phyloP scores from a whole-genome alignment of 257 asterid genomes.

The Rehmannia glutinosa region DNA sequence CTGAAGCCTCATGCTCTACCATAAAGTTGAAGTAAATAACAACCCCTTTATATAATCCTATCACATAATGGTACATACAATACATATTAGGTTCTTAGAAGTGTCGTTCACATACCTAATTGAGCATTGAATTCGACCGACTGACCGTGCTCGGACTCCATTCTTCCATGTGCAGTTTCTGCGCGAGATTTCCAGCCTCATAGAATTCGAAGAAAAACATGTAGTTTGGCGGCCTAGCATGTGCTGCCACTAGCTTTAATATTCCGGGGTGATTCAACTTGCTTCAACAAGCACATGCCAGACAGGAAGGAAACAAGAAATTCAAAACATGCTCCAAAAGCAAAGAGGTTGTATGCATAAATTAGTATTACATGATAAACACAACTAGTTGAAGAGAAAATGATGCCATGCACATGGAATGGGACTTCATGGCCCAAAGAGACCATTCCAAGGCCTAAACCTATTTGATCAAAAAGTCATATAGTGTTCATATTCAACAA shows the following conservation, averaged over 20 bases:
- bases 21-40: too few species aligned
- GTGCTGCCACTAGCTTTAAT: conserved; percentile 79
- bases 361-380: background rate
- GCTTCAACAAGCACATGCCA: conserved; percentile 45
- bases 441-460: too few species aligned
- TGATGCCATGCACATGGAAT: too few species aligned
- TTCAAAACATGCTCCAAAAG: conserved; percentile 15
- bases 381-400: conserved; percentile 4
- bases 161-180: conserved; percentile 80
- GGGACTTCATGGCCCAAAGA: too few species aligned
- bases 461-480: too few species aligned
- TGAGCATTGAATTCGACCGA: conserved; percentile 37
- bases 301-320: background rate
- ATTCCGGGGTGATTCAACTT: conserved; percentile 86
- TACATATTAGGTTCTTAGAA: background rate
- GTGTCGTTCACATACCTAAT: conserved; percentile 46
- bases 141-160: conserved; percentile 56
- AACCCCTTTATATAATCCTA: too few species aligned
- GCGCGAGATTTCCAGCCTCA: conserved; percentile 69
- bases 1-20: too few species aligned
- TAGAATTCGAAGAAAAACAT: conserved; percentile 74
- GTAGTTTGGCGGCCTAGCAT: conserved; percentile 88
- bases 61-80: too few species aligned
- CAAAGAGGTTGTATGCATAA: background rate
- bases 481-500: too few species aligned